phyloP scores from a whole-genome alignment of 1,284 basidiomycete species.

The Grifola frondosa region DNA sequence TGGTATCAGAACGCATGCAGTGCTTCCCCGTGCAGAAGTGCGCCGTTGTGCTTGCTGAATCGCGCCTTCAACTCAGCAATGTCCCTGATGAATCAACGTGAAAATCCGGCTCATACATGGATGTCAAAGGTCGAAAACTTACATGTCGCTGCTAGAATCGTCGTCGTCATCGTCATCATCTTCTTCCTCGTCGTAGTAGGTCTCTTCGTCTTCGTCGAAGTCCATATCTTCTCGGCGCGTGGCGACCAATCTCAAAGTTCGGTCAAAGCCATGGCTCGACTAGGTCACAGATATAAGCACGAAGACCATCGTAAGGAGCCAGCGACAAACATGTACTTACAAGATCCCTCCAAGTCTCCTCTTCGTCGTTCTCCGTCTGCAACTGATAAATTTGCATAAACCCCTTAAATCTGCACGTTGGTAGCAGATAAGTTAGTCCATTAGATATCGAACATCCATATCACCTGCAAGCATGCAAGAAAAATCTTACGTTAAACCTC shows the following conservation, averaged over 20 bases:
- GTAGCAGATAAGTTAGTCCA: neutral
- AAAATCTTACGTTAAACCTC: constrained; percentile 65
- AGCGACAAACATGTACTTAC: constrained; percentile 37
- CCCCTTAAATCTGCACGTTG: constrained; percentile 59
- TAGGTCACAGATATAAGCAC: constrained; percentile 24
- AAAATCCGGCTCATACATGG: too few species aligned
- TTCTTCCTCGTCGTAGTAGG: too few species aligned
- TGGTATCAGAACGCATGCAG: too few species aligned
- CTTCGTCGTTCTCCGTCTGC: constrained; percentile 78
- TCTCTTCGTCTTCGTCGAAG: too few species aligned
- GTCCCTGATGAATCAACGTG: too few species aligned
- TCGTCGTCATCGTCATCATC: too few species aligned
- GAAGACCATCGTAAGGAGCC: neutral
- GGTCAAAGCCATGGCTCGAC: constrained; percentile 75
- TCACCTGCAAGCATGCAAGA: neutral
- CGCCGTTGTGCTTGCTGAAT: too few species aligned
- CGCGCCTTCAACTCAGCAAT: too few species aligned
- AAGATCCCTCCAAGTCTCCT: constrained; percentile 79
- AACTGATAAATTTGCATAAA: constrained; percentile 79
- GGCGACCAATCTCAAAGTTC: constrained; percentile 57
- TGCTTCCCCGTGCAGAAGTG: too few species aligned
- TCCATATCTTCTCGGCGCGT: constrained; percentile 53
- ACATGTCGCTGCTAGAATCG: too few species aligned
- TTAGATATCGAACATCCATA: neutral
- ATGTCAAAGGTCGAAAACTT: too few species aligned